Conservation (phyloP, 345 rosid species). For the Trapa bicornis region DNA sequence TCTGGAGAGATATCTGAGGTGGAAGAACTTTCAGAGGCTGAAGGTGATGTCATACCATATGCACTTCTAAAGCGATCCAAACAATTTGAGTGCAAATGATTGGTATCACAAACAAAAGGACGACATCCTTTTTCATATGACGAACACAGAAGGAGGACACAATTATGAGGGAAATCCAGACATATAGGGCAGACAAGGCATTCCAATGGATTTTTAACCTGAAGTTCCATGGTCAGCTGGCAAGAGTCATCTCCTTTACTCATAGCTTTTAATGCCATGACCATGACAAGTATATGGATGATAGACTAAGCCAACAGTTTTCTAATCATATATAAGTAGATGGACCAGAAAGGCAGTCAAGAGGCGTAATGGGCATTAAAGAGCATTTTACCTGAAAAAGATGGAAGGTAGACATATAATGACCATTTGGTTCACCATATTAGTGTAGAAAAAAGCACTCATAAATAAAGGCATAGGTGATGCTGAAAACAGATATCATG, state of each 20-base stretch:
- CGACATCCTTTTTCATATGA: constrained; percentile 76
- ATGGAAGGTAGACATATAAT: not conserved
- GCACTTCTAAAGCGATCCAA: constrained; percentile 79
- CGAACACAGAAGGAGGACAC: constrained; percentile 76
- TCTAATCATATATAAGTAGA: not conserved
- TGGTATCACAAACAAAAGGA: constrained; percentile 78
- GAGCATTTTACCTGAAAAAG: not conserved
- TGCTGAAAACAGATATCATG: not conserved
- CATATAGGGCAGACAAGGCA: constrained; percentile 86
- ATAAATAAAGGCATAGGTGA: not conserved
- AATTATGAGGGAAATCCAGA: constrained; percentile 80
- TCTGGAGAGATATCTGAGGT: constrained; percentile 17
- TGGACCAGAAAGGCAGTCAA: not conserved
- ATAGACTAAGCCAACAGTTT: not conserved
- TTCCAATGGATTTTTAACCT: constrained; percentile 49
- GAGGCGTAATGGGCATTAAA: not conserved
- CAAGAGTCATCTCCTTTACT: not conserved
- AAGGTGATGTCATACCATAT: constrained; percentile 43
- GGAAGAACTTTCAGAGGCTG: constrained; percentile 26
- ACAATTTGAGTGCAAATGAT: constrained; percentile 84
- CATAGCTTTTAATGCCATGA: not conserved
- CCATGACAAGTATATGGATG: not conserved
- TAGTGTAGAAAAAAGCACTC: not conserved
- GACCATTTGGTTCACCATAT: not conserved
- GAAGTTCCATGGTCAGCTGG: constrained; percentile 29